A percentile compares a stretch with the other conserved stretches of the same genome.
These are phyloP conservation scores for Amanita phalloides DNA, from an alignment of 768 basidiomycete genomes.

Conservation along the genomic window DNA sequence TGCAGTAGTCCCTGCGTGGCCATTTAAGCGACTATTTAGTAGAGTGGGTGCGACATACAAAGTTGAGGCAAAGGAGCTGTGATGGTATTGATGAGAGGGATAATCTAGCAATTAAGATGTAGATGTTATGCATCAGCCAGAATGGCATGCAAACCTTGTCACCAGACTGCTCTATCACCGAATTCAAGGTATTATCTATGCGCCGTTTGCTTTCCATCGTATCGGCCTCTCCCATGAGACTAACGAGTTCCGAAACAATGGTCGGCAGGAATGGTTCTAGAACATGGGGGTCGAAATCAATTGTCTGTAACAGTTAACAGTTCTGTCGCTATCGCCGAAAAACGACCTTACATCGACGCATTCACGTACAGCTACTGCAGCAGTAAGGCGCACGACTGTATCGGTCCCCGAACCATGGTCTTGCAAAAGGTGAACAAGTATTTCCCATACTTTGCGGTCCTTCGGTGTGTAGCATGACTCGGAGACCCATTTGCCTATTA, in stretches of 20 bases:
- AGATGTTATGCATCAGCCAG: neutral
- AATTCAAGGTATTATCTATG: slow-evolving; percentile 58
- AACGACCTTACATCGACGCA: slow-evolving; percentile 66
- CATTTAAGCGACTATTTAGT: neutral
- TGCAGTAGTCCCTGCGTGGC: slow-evolving; percentile 48
- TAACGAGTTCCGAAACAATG: slow-evolving; percentile 55
- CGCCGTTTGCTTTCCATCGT: slow-evolving; percentile 69
- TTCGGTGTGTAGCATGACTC: slow-evolving; percentile 52
- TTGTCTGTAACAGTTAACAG: slow-evolving; percentile 29
- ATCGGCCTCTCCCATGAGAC: slow-evolving; percentile 61
- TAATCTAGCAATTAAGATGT: slow-evolving; percentile 34
- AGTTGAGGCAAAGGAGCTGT: slow-evolving; percentile 55
- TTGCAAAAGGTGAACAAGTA: slow-evolving; percentile 66
- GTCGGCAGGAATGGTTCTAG: slow-evolving; percentile 64
- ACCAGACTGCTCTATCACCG: slow-evolving; percentile 50
- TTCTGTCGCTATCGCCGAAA: slow-evolving; percentile 6
- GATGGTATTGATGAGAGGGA: slow-evolving; percentile 53
- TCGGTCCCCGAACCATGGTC: slow-evolving; percentile 66
- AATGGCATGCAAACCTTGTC: slow-evolving; percentile 20
- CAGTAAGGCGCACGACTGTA: slow-evolving; percentile 77
- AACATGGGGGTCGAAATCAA: slow-evolving; percentile 46
- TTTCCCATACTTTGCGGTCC: slow-evolving; percentile 65
- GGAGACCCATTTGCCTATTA: slow-evolving; percentile 82
- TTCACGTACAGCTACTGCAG: slow-evolving; percentile 68
- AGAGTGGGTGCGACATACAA: slow-evolving; percentile 36